phyloP scores from a whole-genome alignment of 345 rosid species.

The Hibiscus tridactylites region DNA sequence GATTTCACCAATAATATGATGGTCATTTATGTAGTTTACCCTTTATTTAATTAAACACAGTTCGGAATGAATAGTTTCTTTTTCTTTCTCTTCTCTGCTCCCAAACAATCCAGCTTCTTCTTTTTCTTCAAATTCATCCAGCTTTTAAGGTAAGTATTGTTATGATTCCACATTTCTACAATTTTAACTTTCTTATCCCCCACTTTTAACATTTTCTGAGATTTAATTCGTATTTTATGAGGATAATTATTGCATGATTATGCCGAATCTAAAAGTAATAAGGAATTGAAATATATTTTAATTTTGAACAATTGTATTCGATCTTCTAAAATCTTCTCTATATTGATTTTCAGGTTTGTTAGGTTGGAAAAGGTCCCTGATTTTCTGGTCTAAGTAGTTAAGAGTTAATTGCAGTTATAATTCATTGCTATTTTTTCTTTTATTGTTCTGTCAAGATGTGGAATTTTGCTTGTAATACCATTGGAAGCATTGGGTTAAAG shows the following conservation, averaged over 20 bases:
- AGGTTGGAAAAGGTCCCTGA: background rate
- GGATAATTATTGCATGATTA: background rate
- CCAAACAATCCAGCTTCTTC: background rate
- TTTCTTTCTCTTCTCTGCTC: background rate
- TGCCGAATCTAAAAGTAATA: background rate
- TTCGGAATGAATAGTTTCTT: background rate
- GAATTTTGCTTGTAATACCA: conserved; percentile 32
- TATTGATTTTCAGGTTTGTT: background rate
- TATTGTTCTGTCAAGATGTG: conserved; percentile 20
- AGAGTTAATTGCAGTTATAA: background rate
- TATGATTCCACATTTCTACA: background rate
- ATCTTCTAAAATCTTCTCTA: background rate
- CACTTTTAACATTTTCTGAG: background rate
- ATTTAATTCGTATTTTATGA: background rate
- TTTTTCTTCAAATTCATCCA: background rate
- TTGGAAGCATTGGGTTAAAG: conserved; percentile 26
- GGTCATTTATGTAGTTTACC: too few species aligned
- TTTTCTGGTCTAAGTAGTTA: background rate
- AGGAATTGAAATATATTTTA: background rate
- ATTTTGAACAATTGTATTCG: background rate
- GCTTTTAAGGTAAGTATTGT: background rate
- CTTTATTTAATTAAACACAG: background rate
- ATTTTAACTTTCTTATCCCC: background rate
- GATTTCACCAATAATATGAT: too few species aligned
- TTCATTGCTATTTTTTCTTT: background rate